Evolutionary conservation across 1,139 yeast species (phyloP).

Genomic region (Kluyveromyces marxianus): DNA sequence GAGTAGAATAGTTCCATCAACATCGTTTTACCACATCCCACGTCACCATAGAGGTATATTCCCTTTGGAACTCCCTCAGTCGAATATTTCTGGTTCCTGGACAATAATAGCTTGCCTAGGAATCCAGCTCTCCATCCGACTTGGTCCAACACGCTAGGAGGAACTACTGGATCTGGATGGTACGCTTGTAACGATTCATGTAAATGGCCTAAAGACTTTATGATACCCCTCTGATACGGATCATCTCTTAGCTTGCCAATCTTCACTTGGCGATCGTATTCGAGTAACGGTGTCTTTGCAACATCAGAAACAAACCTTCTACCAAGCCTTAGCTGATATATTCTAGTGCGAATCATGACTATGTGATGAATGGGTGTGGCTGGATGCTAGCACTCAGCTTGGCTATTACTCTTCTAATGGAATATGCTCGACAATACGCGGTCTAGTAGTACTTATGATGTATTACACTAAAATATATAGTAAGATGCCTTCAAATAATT

Average conservation of each 20-base stretch:
- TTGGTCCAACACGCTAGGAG: slow-evolving; percentile 42
- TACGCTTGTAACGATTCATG: slow-evolving; percentile 44
- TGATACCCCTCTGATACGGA: slow-evolving; percentile 55
- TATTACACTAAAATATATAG: no score
- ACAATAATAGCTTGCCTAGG: slow-evolving; percentile 26
- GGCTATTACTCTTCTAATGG: not conserved
- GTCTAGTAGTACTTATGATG: no score
- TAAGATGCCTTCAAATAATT: no score
- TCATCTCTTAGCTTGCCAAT: slow-evolving; percentile 53
- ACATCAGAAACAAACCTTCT: slow-evolving; percentile 1
- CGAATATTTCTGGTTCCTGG: slow-evolving; percentile 10
- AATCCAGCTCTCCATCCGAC: slow-evolving; percentile 38
- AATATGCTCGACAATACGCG: no score
- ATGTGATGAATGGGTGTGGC: no score
- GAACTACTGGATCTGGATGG: slow-evolving; percentile 46
- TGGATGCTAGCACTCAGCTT: not conserved
- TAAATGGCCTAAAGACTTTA: slow-evolving; percentile 45
- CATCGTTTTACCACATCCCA: slow-evolving; percentile 98
- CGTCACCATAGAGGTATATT: slow-evolving; percentile 90
- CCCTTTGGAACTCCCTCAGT: slow-evolving; percentile 54
- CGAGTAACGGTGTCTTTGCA: slow-evolving; percentile 44
- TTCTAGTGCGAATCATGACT: not conserved
- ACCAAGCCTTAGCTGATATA: not conserved
- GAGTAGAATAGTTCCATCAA: slow-evolving; percentile 89
- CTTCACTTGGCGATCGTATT: slow-evolving; percentile 51